Evolutionary conservation across 2,329 filamentous ascomycete genomes (phyloP), one percentile per base, ranked within the genome.

Genomic region (Phialophora verrucosa): DNA sequence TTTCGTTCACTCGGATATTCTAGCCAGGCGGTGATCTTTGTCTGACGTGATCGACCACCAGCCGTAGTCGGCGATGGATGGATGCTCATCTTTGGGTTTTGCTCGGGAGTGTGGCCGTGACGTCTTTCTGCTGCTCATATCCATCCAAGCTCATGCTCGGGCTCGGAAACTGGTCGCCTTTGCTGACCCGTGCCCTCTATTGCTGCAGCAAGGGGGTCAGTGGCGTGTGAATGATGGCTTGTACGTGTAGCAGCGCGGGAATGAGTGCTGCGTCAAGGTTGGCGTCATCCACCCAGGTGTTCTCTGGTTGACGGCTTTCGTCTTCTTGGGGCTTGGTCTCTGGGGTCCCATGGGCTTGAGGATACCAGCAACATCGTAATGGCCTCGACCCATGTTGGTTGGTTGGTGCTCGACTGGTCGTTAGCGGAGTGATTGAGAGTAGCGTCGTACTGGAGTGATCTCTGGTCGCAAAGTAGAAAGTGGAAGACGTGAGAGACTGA

Each of bases 281-380:
- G 62, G 58, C 35, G 27, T 57, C 29, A 35, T 58, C 14, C 32
- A 12, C 25, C 10, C 17, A n/a, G 51, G 4, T 56, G 38, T 63
- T 17, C 27, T 29, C 12, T 38, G 47, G 20, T 53, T 53, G 49
- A 42, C 29, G 12, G 27, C 10, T 61, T 29, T 31, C 31, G 47
- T 42, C 14, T 31, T 42, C 62, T 69, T 69, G 20, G 67, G 57
- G 20, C 66, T 64, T 53, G 71, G 71, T 58, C 57, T 65, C 42
- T 65, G 65, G 29, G 71, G 71, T 14, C 71, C 71, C 49, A 71
- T 69, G 35, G 71, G 71, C 25, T 72, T 71, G 59, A 69, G 60
- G 35, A 73, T 69, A 5, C 71, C 71, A 47, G 71, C 66, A 59
- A 70, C 70, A 20, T 73, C 71, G 59, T 73, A 73, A 44, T 69